Evolutionary conservation across 75 land plant species (phyloP), one percentile per base, ranked within the genome.

Genomic region (Sequoia sempervirens): DNA sequence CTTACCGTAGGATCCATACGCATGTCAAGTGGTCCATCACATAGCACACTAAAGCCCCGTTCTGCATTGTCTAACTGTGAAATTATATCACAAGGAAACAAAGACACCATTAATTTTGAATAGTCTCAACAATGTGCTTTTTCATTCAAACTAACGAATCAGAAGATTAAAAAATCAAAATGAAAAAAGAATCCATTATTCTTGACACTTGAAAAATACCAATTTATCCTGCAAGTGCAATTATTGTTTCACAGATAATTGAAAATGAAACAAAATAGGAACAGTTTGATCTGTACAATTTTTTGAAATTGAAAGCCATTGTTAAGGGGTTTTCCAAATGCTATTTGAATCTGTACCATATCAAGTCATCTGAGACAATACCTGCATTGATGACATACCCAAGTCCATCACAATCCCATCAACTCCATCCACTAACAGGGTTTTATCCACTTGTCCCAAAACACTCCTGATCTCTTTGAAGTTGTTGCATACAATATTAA

Each of bases 341-440:
- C 2, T 68, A n/a, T 68, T 28, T 68, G 72, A 68, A 68, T 68
- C 12, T 28, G 7, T 68, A 76, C 46, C 28, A 76, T 47, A n/a
- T 13, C 43, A 26, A 40, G 52, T 64, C 73, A 46, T 43, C n/a
- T 61, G 38, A 81, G 72, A 76, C 45, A 26, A 61, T 70, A 96
- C 99, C 99, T 97, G 99, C 99, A 98, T 98, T 45, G 99, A 98
- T 37, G 99, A 98, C 92, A 98, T 92, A 74, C 99, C 99, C 84
- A 98, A 84, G 86, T 98, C 99, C 99, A 98, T 93, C 76, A 98
- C 85, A 38, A 98, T 93, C 30, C 97, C 99, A 91, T 96, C 95
- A 50, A 98, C 92, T 82, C 99, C 99, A 74, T 81, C 64, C 40
- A 41, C 53, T 46, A 82, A 37, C 32, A 92, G 81, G 4, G 81